Evolutionary conservation across 768 basidiomycete species (phyloP).

Genomic region (Boletus sp.): DNA sequence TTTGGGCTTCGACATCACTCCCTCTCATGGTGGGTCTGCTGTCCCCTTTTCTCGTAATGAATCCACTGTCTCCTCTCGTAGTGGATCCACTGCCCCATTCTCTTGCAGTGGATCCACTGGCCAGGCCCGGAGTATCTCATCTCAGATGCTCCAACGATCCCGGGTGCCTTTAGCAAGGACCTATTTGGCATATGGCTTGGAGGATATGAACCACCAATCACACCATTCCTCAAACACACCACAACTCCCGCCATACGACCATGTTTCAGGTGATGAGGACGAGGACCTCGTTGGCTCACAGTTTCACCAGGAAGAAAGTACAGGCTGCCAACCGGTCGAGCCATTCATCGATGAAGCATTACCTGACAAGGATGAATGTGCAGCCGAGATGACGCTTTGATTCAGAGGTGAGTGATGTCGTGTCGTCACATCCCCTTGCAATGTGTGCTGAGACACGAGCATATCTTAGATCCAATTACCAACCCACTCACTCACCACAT

Average conservation of each 20-base stretch:
- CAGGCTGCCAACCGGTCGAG: background rate
- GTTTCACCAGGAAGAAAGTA: background rate
- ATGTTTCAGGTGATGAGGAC: background rate
- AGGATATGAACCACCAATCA: background rate
- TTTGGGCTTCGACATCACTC: background rate
- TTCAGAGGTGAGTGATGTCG: background rate
- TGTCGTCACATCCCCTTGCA: background rate
- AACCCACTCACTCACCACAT: background rate
- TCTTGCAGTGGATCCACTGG: background rate
- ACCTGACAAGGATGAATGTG: background rate
- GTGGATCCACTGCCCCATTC: background rate
- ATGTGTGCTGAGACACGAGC: background rate
- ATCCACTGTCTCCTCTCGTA: background rate
- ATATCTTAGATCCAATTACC: background rate
- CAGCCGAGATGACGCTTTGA: background rate
- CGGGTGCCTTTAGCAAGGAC: background rate
- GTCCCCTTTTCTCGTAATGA: background rate
- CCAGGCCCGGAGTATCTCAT: background rate
- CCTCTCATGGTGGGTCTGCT: background rate
- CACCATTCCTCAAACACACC: background rate
- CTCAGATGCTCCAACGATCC: background rate
- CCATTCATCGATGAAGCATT: background rate
- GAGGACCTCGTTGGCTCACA: background rate
- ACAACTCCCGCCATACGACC: background rate
- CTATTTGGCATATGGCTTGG: background rate